Conservation (phyloP, 345 rosid genomes). For the rapeseed (Brassica napus) region DNA sequence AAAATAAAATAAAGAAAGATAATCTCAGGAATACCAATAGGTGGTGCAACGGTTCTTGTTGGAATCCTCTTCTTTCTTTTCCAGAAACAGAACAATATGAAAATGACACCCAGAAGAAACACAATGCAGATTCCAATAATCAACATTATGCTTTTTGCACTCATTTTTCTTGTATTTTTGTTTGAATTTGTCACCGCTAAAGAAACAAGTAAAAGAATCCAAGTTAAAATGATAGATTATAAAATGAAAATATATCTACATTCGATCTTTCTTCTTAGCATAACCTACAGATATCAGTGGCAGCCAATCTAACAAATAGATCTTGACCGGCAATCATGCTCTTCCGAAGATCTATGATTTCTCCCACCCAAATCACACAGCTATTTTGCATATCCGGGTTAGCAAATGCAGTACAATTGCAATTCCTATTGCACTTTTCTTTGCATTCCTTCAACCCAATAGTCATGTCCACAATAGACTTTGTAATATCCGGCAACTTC, state of each 20-base stretch:
- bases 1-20: not conserved
- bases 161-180: not conserved
- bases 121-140: not conserved
- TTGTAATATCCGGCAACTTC: constrained; percentile 55
- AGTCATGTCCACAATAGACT: constrained; percentile 39
- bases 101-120: not conserved
- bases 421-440: not conserved
- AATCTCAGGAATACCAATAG: not conserved
- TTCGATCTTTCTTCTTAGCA: no score
- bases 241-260: no score
- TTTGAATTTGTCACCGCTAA: not conserved
- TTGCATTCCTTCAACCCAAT: not conserved
- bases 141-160: not conserved
- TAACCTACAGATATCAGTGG: not conserved
- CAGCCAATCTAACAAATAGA: not conserved
- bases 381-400: not conserved
- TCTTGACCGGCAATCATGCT: not conserved
- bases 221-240: not conserved
- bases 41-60: not conserved
- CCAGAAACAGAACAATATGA: not conserved
- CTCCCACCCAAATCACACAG: constrained; percentile 6
- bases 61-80: not conserved
- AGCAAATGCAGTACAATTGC: not conserved
- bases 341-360: not conserved
- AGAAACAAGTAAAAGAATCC: not conserved